phyloP scores from a whole-genome alignment of 768 basidiomycete species.

The Tulasnella calospora region DNA sequence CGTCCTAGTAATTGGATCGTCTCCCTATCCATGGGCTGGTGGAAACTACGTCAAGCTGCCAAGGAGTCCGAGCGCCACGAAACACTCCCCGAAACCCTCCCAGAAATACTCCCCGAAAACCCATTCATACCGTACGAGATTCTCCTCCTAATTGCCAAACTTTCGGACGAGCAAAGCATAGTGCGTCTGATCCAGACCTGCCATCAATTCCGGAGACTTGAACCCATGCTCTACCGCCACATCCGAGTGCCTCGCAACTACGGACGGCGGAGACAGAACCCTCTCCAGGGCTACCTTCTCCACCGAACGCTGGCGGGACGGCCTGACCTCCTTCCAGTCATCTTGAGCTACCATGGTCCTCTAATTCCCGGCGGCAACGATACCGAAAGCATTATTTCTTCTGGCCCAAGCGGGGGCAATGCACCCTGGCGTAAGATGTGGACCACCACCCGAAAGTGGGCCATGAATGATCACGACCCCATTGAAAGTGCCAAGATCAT shows the following conservation, averaged over 20 bases:
- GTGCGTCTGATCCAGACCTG: not conserved
- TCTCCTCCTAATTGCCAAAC: not conserved
- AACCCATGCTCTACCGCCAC: not conserved
- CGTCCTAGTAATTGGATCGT: too few relatives aligned
- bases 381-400: too few relatives aligned
- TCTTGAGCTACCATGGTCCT: not conserved
- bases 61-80: not conserved
- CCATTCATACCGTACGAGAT: not conserved
- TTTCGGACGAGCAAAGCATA: not conserved
- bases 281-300: not conserved
- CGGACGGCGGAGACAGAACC: not conserved
- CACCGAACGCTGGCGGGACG: not conserved
- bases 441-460: too few relatives aligned
- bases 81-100: not conserved
- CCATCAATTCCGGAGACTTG: not conserved
- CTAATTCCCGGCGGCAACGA: too few relatives aligned
- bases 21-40: too few relatives aligned
- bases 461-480: not conserved
- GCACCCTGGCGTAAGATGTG: too few relatives aligned
- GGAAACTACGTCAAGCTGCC: too few relatives aligned
- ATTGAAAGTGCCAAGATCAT: not conserved
- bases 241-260: not conserved
- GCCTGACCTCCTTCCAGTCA: not conserved
- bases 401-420: too few relatives aligned
- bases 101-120: too few relatives aligned